These are phyloP conservation scores for Pseudotulostoma volvatum DNA, from an alignment of 495 filamentous ascomycete genomes.

Conservation along the genomic window DNA sequence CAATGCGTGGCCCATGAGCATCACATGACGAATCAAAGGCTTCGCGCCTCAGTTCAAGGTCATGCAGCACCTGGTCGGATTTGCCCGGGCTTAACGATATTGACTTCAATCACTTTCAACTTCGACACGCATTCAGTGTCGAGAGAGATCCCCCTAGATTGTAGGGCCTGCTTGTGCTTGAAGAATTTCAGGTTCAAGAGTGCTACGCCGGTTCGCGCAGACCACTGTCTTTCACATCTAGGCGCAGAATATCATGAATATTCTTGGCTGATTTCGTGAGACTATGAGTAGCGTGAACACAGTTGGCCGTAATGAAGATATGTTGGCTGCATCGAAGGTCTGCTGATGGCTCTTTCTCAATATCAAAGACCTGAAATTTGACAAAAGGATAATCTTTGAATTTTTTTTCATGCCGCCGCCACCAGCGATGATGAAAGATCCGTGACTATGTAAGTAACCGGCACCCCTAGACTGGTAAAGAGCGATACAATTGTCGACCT, in stretches of 20 bases:
- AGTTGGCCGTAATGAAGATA: slow-evolving; percentile 32
- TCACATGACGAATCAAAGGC: slow-evolving; percentile 42
- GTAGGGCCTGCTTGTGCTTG: slow-evolving; percentile 26
- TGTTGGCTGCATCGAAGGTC: slow-evolving; percentile 25
- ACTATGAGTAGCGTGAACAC: slow-evolving; percentile 32
- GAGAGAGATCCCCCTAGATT: slow-evolving; percentile 20
- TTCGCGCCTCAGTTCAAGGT: slow-evolving; percentile 29
- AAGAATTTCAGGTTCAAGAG: slow-evolving; percentile 10
- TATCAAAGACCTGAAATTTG: slow-evolving; percentile 27
- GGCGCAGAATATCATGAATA: slow-evolving; percentile 19
- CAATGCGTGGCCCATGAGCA: slow-evolving; percentile 36
- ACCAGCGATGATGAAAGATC: slow-evolving; percentile 31
- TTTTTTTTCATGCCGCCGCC: slow-evolving; percentile 18
- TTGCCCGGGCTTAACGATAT: slow-evolving; percentile 26
- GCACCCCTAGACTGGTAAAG: slow-evolving; percentile 18
- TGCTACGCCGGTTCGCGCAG: slow-evolving; percentile 26
- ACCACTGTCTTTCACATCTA: slow-evolving; percentile 19
- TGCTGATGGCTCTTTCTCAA: slow-evolving; percentile 22
- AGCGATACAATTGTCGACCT: slow-evolving; percentile 21
- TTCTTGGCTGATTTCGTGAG: slow-evolving; percentile 14
- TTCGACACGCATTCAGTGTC: slow-evolving; percentile 14
- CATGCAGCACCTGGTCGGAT: slow-evolving; percentile 28
- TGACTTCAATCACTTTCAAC: slow-evolving; percentile 29
- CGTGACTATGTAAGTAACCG: slow-evolving; percentile 34
- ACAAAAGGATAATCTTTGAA: slow-evolving; percentile 29